Evolutionary conservation across 75 land plant species (phyloP), one percentile per base, ranked within the genome.

Genomic region (Cryptomeria japonica): DNA sequence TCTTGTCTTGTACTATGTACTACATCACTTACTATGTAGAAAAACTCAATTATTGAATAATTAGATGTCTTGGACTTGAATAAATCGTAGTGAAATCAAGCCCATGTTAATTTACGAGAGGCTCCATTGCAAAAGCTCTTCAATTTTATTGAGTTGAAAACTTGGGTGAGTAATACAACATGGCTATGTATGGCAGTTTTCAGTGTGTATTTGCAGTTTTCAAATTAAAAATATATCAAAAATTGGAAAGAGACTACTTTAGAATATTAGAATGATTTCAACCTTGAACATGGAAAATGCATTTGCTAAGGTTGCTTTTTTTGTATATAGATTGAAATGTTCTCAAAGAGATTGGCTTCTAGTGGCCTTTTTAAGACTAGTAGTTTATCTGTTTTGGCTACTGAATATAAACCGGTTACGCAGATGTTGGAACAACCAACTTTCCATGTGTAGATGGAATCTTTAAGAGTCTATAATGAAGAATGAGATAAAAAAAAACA

Each of bases 251-350:
- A 34, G 47, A 36, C 44, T 83, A 39, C 58, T 72, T 44, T 79
- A 39, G 46, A 36, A 53, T 55, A 38, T 36, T 3, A 10, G 25
- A 49, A 87, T 19, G 51, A 25, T 86, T 64, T 28, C 31, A 28
- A 41, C 53, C 8, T 58, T 28, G 58, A 68, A 6, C 25, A 86
- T 64, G 8, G 19, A 80, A 38, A 61, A 34, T 84, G 55, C 36
- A 31, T 84, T 28, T 5, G 10, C 37, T 70, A 41, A 15, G 16
- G 38, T 46, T 25, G 79, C 37, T n/a, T 84, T 84, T 11, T 86
- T 37, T 76, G 84, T 55, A 56, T 92, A 88, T 90, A 93, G 94
- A 83, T 88, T 42, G 88, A 92, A 79, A 87, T 93, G 85, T 19
- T 89, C 28, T 84, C 38, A 32, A 86, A 88, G 39, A 89, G 86